Conservation (phyloP, 208 protist species). For the Blastocrithidia nonstop region DNA sequence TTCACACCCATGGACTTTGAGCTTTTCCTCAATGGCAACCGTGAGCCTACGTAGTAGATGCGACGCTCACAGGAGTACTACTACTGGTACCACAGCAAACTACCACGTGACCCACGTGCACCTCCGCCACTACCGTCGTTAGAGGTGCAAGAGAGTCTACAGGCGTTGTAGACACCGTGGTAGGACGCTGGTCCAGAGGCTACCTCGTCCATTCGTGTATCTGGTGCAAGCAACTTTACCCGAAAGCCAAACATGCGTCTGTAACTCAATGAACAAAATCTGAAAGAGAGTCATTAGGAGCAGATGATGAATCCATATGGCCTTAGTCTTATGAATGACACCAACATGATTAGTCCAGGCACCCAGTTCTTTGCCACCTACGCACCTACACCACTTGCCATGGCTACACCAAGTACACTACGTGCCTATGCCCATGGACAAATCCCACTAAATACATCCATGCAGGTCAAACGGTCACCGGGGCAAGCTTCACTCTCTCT, state of each 20-base stretch:
- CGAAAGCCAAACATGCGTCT: conserved; percentile 17
- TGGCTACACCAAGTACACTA: conserved; percentile 60
- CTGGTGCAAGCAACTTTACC: neutral
- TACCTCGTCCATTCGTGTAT: neutral
- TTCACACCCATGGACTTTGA: conserved; percentile 80
- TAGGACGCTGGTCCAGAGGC: conserved; percentile 6
- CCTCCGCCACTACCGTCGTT: conserved; percentile 50
- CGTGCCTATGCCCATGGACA: conserved; percentile 62
- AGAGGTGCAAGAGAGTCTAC: conserved; percentile 36
- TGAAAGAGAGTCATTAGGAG: conserved; percentile 51
- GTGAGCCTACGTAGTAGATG: conserved; percentile 65
- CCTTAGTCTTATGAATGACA: conserved; percentile 29
- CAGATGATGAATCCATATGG: conserved; percentile 68
- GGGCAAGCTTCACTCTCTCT: conserved; percentile 5
- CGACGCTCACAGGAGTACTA: conserved; percentile 67
- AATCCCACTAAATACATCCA: conserved; percentile 18
- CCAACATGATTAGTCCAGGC: conserved; percentile 58
- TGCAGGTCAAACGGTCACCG: conserved; percentile 5
- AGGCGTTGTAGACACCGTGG: neutral
- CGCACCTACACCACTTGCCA: conserved; percentile 60
- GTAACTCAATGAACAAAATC: conserved; percentile 50
- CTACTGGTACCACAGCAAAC: conserved; percentile 74
- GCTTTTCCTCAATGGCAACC: conserved; percentile 57
- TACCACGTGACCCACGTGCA: conserved; percentile 41
- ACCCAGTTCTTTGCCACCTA: conserved; percentile 81